Base-by-base conservation (phyloP, 768 basidiomycete species). In the Sutorius australiensis region DNA sequence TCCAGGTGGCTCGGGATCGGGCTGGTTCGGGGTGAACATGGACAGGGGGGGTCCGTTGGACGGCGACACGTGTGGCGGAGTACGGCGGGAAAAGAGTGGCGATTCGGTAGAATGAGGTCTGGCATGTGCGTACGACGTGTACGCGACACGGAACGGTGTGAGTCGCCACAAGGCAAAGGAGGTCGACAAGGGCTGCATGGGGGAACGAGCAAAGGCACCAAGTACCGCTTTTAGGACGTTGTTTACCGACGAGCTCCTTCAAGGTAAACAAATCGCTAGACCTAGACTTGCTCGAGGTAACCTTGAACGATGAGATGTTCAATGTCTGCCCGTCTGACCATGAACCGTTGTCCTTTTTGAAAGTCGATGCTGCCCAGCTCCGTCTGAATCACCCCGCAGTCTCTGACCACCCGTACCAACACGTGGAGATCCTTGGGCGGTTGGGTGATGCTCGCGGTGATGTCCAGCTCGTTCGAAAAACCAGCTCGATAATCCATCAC, bases 261-360 rank as follows among this genome's bases (percentile, higher is more conserved):
- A 50, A 51, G 56, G 45, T 48, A 64, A 59, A 67, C 67, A 62
- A 58, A 40, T 30, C 38, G 50, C 53, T 37, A 45, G 16, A 10
- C 10, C 63, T 64, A 86, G 55, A 95, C 85, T 63, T 95, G 84
- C 74, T 98, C 91, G 59, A 99, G 73, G 69, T 87, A 95, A 5
- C 95, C 95, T 64, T 94, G 90, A 1, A 95, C 85, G 60, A 98
- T 92, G 60, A 98, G 77, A 67, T 95, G 87, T 67, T 99, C 97
- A 56, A 99, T 86, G 66, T 95, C 92, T 7, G 89, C 81, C 59
- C 92, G 75, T 34, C 90, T 77, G 47, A 98, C 86, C 78, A 94
- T 85, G 62, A 91, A 95, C 57, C 95, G 74, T 69, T 92, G 87
- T 0, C 94, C 95, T 68, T 86, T 89, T 64, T 81, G 80, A 65